A percentile compares a stretch with the other conserved stretches of the same genome.
These are phyloP conservation scores for Cytospora chrysosperma DNA, from an alignment of 2,329 filamentous ascomycete species.

Conservation along the genomic window DNA sequence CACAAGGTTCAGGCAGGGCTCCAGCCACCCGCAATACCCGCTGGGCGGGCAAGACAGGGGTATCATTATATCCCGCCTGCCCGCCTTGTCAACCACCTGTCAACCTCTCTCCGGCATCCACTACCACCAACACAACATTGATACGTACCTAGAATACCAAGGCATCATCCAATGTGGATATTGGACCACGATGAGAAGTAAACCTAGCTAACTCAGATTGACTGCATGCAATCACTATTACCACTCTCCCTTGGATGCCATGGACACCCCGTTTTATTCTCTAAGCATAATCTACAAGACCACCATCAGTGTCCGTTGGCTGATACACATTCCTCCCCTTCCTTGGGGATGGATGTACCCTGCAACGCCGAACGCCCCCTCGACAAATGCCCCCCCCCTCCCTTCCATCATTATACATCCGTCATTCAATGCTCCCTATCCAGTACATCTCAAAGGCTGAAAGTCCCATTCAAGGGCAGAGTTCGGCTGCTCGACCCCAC, in stretches of 20 bases:
- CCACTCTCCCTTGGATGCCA: neutral
- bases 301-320: neutral
- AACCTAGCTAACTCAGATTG: too few relatives aligned
- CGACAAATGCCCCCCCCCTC: neutral
- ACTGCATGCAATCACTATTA: neutral
- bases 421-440: neutral
- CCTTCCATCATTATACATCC: neutral
- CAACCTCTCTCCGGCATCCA: neutral
- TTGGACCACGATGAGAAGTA: too few relatives aligned
- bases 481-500: conserved; percentile 50
- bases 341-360: neutral
- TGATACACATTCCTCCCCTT: neutral
- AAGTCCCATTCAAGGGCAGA: conserved; percentile 40
- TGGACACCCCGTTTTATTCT: neutral
- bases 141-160: neutral
- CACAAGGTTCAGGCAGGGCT: neutral
- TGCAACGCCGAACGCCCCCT: neutral
- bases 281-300: neutral
- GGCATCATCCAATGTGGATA: too few relatives aligned
- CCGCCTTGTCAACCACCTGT: neutral
- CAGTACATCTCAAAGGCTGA: conserved; percentile 6
- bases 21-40: neutral
- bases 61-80: too few relatives aligned
- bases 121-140: neutral
- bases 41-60: neutral